phyloP scores from a whole-genome alignment of 2,329 filamentous ascomycete species.

The Botrytis sinoallii region DNA sequence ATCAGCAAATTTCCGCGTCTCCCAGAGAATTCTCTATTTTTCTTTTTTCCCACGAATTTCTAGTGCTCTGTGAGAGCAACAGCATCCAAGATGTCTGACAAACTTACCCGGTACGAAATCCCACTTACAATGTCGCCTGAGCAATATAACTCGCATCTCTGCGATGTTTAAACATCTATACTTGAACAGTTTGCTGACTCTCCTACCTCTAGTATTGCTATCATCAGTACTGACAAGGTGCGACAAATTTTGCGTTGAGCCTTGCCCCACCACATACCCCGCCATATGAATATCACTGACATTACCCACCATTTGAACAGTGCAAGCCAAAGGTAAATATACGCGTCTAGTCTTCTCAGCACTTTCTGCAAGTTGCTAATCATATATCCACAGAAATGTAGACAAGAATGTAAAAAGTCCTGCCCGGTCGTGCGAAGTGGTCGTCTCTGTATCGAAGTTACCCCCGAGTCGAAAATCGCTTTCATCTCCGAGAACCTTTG shows the following conservation, averaged over 20 bases:
- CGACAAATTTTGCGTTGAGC: constrained; percentile 38
- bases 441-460: constrained; percentile 96
- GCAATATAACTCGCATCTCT: not conserved
- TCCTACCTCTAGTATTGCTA: constrained; percentile 72
- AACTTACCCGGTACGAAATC: constrained; percentile 82
- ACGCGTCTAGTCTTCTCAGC: constrained; percentile 12
- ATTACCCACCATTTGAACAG: constrained; percentile 46
- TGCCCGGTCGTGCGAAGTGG: constrained; percentile 96
- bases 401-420: constrained; percentile 98
- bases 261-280: constrained; percentile 43
- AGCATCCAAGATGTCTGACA: constrained; percentile 70
- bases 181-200: constrained; percentile 17
- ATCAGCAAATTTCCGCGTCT: not conserved
- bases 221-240: constrained; percentile 98
- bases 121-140: not conserved
- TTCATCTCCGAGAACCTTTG: constrained; percentile 97
- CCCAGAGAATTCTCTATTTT: not conserved
- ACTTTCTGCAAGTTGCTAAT: constrained; percentile 33
- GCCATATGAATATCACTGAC: constrained; percentile 39
- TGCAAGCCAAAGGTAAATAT: constrained; percentile 77
- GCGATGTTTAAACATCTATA: not conserved
- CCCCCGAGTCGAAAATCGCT: constrained; percentile 83
- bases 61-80: constrained; percentile 12
- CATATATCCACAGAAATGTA: constrained; percentile 71
- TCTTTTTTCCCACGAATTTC: not conserved